phyloP scores from a whole-genome alignment of 2,329 filamentous ascomycete species.

The Annulohypoxylon truncatum region DNA sequence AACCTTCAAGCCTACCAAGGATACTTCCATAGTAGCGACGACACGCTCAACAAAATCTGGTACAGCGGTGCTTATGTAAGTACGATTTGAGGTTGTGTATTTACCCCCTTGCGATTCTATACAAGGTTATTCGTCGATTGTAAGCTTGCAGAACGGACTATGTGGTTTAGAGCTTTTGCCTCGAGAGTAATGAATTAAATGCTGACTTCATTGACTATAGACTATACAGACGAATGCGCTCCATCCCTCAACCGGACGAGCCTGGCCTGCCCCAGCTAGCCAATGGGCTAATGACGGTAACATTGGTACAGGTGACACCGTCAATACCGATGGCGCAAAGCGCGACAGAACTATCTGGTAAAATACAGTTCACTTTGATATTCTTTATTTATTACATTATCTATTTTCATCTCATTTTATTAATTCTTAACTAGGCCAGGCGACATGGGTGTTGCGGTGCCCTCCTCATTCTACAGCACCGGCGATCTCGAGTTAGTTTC shows the following conservation, averaged over 20 bases:
- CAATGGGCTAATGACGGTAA: constrained; percentile 47
- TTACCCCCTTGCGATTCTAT: background rate
- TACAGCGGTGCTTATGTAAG: constrained; percentile 62
- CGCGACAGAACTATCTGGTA: constrained; percentile 67
- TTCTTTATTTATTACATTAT: too few relatives aligned
- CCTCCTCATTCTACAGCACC: constrained; percentile 63
- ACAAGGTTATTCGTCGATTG: background rate
- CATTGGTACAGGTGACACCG: constrained; percentile 48
- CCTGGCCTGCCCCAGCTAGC: constrained; percentile 44
- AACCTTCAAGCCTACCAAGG: constrained; percentile 64
- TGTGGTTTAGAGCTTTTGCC: background rate
- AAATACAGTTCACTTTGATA: too few relatives aligned
- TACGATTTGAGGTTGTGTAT: background rate
- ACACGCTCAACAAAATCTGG: constrained; percentile 66
- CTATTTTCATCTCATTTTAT: too few relatives aligned
- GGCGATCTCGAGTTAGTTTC: constrained; percentile 53
- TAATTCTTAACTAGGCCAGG: too few relatives aligned
- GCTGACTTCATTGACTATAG: constrained; percentile 19
- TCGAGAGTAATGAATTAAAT: background rate
- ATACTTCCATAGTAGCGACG: constrained; percentile 63
- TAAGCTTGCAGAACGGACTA: background rate
- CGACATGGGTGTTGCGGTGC: constrained; percentile 66
- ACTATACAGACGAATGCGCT: constrained; percentile 57
- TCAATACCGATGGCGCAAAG: constrained; percentile 62
- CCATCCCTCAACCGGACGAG: constrained; percentile 44